Conservation (phyloP, 2,329 filamentous ascomycete genomes). For the Chaetomiaceae sp. region DNA sequence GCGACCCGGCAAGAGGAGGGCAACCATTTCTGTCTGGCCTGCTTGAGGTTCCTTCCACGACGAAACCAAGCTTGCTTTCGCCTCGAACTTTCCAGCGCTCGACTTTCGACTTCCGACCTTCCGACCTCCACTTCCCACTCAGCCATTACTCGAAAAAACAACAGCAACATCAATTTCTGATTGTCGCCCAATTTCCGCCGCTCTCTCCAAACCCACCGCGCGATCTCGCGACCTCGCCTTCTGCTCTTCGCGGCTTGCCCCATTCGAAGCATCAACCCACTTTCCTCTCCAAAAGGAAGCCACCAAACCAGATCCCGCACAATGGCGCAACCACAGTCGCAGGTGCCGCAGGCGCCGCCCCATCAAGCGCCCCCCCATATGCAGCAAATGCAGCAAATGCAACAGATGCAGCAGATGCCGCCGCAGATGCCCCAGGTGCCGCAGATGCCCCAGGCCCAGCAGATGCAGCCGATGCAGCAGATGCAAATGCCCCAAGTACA, state of each 20-base stretch:
- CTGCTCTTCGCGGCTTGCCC: not conserved
- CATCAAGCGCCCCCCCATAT: constrained; percentile 9
- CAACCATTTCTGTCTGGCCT: too few relatives aligned
- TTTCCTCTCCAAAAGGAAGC: not conserved
- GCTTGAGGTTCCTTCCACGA: too few relatives aligned
- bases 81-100: too few relatives aligned
- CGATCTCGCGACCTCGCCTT: not conserved
- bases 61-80: too few relatives aligned
- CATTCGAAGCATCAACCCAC: not conserved
- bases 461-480: constrained; percentile 13
- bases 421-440: constrained; percentile 35
- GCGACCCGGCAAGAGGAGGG: too few relatives aligned
- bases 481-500: constrained; percentile 35
- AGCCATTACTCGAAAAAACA: too few relatives aligned
- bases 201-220: too few relatives aligned
- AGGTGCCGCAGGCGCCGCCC: constrained; percentile 34
- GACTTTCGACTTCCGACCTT: too few relatives aligned
- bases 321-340: constrained; percentile 60
- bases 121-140: too few relatives aligned
- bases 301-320: constrained; percentile 11
- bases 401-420: constrained; percentile 15
- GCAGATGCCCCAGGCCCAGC: not conserved
- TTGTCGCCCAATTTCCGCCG: too few relatives aligned
- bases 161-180: too few relatives aligned
- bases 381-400: constrained; percentile 7